A percentile compares a stretch with the other conserved stretches of the same genome.
Conservation (phyloP, 768 basidiomycete species). For the Mycena filopes region DNA sequence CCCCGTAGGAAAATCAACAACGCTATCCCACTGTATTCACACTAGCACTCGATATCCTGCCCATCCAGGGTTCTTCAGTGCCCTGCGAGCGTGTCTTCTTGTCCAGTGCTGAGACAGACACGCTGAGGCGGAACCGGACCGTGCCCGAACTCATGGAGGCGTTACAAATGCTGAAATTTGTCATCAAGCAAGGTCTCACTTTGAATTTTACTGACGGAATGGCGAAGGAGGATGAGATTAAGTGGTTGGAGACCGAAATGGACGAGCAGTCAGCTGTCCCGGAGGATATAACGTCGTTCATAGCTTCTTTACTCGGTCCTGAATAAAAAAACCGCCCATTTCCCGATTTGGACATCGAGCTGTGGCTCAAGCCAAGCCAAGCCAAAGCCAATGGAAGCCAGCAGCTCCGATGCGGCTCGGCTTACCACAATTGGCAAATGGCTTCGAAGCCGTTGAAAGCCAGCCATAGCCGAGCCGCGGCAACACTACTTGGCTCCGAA, state of each 20-base stretch:
- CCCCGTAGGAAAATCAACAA: constrained; percentile 11
- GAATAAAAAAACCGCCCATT: too few relatives aligned
- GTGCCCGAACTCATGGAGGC: constrained; percentile 15
- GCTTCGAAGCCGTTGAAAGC: too few relatives aligned
- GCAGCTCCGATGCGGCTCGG: too few relatives aligned
- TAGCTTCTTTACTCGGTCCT: too few relatives aligned
- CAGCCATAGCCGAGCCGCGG: too few relatives aligned
- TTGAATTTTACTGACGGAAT: constrained; percentile 10
- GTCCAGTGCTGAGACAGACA: constrained; percentile 16
- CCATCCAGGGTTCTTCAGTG: constrained; percentile 12
- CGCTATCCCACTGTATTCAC: constrained; percentile 9
- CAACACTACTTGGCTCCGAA: too few relatives aligned
- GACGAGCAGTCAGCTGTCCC: too few relatives aligned
- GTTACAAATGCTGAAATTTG: constrained; percentile 17
- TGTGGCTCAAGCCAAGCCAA: too few relatives aligned
- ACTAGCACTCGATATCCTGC: constrained; percentile 6
- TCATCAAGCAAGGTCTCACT: background rate
- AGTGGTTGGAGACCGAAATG: background rate
- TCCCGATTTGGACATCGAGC: too few relatives aligned
- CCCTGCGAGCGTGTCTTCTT: constrained; percentile 20
- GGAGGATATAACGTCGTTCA: too few relatives aligned
- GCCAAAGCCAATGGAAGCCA: too few relatives aligned
- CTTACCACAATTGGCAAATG: too few relatives aligned
- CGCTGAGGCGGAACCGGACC: background rate
- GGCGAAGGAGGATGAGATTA: constrained; percentile 2